Percentiles rank a stretch among this genome's conserved stretches.
phyloP scores from a whole-genome alignment of 2,329 filamentous ascomycete genomes.

The Aspergillus calidoustus region DNA sequence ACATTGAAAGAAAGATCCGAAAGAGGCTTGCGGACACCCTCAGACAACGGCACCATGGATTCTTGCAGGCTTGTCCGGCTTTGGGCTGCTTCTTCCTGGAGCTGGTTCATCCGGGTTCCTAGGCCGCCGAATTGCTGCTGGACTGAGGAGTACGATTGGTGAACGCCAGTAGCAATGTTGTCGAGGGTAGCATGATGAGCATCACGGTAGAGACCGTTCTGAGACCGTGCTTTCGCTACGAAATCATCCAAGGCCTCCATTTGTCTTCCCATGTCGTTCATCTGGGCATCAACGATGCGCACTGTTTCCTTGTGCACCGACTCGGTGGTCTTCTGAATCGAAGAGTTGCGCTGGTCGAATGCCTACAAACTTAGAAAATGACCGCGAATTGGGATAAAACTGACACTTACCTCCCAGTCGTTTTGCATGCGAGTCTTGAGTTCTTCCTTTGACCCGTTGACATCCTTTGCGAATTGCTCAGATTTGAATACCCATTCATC shows the following conservation, averaged over 20 bases:
- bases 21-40: constrained; percentile 70
- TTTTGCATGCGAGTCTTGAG: constrained; percentile 82
- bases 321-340: constrained; percentile 80
- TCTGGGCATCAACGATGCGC: constrained; percentile 86
- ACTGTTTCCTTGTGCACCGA: constrained; percentile 91
- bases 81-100: constrained; percentile 70
- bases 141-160: constrained; percentile 73
- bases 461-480: constrained; percentile 69
- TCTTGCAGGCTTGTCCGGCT: constrained; percentile 64
- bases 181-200: constrained; percentile 70
- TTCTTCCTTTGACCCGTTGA: constrained; percentile 73
- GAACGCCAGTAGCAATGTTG: constrained; percentile 68
- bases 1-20: constrained; percentile 73
- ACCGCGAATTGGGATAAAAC: not conserved
- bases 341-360: constrained; percentile 78
- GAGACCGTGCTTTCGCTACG: constrained; percentile 76
- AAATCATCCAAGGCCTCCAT: constrained; percentile 91
- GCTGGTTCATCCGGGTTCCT: constrained; percentile 67
- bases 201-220: constrained; percentile 78
- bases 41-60: constrained; percentile 63
- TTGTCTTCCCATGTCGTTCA: constrained; percentile 82
- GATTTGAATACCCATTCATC: constrained; percentile 74
- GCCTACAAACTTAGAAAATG: constrained; percentile 51
- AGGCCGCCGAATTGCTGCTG: constrained; percentile 71
- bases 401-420: constrained; percentile 74